Percentiles rank a stretch among this genome's conserved stretches.
Evolutionary conservation across 2,329 filamentous ascomycete species (phyloP).

Genomic region (Colletotrichum lindemuthianum): DNA sequence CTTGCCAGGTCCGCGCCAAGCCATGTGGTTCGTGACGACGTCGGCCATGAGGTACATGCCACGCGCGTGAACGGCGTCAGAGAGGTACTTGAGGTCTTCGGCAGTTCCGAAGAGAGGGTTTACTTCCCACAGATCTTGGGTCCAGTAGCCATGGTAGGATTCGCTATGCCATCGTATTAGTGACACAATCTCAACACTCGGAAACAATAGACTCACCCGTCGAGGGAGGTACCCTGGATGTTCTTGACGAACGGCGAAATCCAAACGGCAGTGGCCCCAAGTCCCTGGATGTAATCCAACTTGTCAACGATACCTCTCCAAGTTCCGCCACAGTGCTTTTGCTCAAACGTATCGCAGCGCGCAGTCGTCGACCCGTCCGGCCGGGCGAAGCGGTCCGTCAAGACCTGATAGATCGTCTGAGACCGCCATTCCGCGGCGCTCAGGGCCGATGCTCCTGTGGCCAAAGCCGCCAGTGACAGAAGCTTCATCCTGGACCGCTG

Average conservation of each 20-base stretch:
- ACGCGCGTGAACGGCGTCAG: conserved; percentile 61
- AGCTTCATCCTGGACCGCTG: conserved; percentile 19
- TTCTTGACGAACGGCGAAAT: conserved; percentile 67
- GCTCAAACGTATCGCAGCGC: conserved; percentile 52
- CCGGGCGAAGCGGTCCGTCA: conserved; percentile 66
- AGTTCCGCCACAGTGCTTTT: conserved; percentile 68
- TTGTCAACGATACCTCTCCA: conserved; percentile 67
- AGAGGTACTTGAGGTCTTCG: conserved; percentile 66
- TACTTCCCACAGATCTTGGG: conserved; percentile 59
- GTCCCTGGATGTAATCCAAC: conserved; percentile 70
- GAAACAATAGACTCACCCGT: conserved; percentile 29
- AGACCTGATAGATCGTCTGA: conserved; percentile 66
- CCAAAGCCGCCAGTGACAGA: conserved; percentile 14
- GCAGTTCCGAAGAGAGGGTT: conserved; percentile 69
- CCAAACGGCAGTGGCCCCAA: conserved; percentile 69
- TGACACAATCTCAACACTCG: neutral
- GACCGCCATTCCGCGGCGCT: conserved; percentile 58
- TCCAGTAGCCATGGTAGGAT: conserved; percentile 66
- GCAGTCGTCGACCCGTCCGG: conserved; percentile 56
- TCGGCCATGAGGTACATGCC: conserved; percentile 72
- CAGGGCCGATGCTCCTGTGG: conserved; percentile 24
- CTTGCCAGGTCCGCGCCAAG: conserved; percentile 53
- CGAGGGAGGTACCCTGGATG: conserved; percentile 35
- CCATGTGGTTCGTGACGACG: conserved; percentile 68
- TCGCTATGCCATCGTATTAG: conserved; percentile 48